Evolutionary conservation across 306 rosid genomes (phyloP), one percentile per base, ranked within the genome.

Genomic region (Trifolium pratense): DNA sequence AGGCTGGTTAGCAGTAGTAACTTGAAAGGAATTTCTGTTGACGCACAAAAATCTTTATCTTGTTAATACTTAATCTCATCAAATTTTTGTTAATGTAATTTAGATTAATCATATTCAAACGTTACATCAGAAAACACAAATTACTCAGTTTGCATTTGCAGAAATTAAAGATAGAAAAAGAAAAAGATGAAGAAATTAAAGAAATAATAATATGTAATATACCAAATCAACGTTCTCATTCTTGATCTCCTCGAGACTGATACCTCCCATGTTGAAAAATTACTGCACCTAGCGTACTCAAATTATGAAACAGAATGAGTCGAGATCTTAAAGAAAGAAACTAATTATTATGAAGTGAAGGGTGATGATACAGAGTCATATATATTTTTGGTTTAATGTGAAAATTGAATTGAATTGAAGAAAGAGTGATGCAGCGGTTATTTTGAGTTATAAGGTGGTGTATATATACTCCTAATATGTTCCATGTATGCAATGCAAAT

Each of bases 181-280:
- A 52, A 52, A 52, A 18, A 0, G 12, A n/a, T 17, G 3, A 3
- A 3, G 20, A 52, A 9, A 52, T 17, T 5, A 7, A 18, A 52
- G 1, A 4, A n/a, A n/a, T 25, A 25, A 26, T 3, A 26, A n/a
- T 49, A 10, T 8, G 7, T 8, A n/a, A n/a, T n/a, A 18, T 53
- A 93, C 98, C 97, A 93, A 86, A 89, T 93, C 98, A 58, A 93
- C 91, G 78, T 84, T 79, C 75, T 93, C 98, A 56, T 91, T 93
- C 62, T 88, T 93, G 4, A 93, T 91, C 88, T 93, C 94, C 55
- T 93, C 97, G 29, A 93, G 98, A 78, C 87, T 83, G 86, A 91
- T 87, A 31, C 76, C 87, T 18, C 84, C 89, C 98, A 91, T 71
- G 40, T 58, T 70, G 53, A 21, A 20, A 55, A 0, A 36, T 36